A percentile compares a stretch with the other conserved stretches of the same genome.
Evolutionary conservation across 345 rosid genomes (phyloP).

Genomic region (Salix brachista): DNA sequence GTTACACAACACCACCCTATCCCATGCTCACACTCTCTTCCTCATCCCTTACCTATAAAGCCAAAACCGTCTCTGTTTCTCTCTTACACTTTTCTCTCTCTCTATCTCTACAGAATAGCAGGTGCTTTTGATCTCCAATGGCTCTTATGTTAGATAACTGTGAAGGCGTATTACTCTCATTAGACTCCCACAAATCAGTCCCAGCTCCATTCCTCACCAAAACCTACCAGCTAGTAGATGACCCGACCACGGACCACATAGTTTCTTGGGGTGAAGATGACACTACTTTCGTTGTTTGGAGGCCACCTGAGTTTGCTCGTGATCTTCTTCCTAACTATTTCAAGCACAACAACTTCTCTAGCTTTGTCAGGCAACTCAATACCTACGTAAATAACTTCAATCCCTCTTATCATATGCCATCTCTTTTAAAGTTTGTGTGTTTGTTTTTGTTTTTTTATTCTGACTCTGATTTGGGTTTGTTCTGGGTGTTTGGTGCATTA

Average conservation of each 20-base stretch:
- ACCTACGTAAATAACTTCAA: constrained; percentile 58
- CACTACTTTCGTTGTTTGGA: constrained; percentile 84
- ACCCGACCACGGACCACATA: constrained; percentile 74
- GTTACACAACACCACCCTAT: neutral
- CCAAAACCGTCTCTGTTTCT: neutral
- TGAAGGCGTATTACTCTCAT: constrained; percentile 70
- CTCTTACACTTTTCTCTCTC: neutral
- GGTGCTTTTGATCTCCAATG: constrained; percentile 28
- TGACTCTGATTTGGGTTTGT: constrained; percentile 9
- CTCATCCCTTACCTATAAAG: neutral
- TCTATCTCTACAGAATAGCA: constrained; percentile 2
- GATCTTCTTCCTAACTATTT: constrained; percentile 95
- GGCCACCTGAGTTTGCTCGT: constrained; percentile 91
- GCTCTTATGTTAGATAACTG: constrained; percentile 53
- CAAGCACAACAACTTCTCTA: constrained; percentile 96
- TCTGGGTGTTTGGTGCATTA: constrained; percentile 25
- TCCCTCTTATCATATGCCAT: neutral
- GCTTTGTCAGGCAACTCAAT: constrained; percentile 95
- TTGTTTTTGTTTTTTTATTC: neutral
- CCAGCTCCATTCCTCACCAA: constrained; percentile 95
- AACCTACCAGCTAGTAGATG: constrained; percentile 93
- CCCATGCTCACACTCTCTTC: neutral
- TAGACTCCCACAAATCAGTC: constrained; percentile 80
- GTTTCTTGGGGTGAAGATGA: constrained; percentile 96
- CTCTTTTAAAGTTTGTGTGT: neutral